Evolutionary conservation across 2,329 filamentous ascomycete species (phyloP).

Genomic region (Monilinia aucupariae): DNA sequence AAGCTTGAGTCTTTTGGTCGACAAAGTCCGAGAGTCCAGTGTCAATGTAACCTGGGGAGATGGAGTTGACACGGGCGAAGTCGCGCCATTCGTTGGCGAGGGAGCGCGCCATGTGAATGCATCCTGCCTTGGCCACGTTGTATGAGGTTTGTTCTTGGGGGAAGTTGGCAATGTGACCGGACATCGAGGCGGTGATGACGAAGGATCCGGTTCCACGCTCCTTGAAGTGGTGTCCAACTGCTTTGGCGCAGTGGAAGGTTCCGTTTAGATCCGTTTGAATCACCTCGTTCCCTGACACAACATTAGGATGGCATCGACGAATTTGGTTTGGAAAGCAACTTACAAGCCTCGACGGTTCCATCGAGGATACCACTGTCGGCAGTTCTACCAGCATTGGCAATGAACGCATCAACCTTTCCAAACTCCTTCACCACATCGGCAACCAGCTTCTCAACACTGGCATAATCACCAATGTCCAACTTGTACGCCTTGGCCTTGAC

Average conservation of each 20-base stretch:
- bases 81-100: constrained; percentile 66
- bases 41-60: constrained; percentile 65
- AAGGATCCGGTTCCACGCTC: constrained; percentile 58
- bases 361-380: constrained; percentile 65
- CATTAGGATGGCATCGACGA: background rate
- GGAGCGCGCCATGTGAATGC: constrained; percentile 57
- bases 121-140: constrained; percentile 61
- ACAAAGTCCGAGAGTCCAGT: constrained; percentile 60
- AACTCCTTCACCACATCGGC: constrained; percentile 62
- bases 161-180: constrained; percentile 49
- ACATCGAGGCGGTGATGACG: constrained; percentile 62
- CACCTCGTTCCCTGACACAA: constrained; percentile 45
- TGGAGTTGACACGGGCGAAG: constrained; percentile 63
- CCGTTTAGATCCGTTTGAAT: constrained; percentile 63
- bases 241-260: constrained; percentile 62
- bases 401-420: constrained; percentile 61
- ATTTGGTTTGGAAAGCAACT: background rate
- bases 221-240: constrained; percentile 62
- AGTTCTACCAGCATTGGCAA: constrained; percentile 66
- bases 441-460: constrained; percentile 47
- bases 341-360: constrained; percentile 58
- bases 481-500: constrained; percentile 65
- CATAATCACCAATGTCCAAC: constrained; percentile 53
- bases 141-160: constrained; percentile 62
- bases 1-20: constrained; percentile 49